Evolutionary conservation across 2,329 filamentous ascomycete species (phyloP).

Genomic region (Fusarium humuli): DNA sequence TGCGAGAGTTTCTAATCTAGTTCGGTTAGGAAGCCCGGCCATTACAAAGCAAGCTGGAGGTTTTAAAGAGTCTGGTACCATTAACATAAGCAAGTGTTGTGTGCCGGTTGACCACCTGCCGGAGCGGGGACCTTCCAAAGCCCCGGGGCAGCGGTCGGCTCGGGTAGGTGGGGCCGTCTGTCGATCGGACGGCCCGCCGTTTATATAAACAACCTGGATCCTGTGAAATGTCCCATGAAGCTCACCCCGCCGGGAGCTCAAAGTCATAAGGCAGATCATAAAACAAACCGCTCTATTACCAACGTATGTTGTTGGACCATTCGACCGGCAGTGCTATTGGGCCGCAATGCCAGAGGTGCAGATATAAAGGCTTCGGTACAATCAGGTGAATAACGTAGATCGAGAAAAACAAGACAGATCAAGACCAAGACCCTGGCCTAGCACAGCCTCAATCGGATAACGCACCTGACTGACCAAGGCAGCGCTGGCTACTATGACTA

Average conservation of each 20-base stretch:
- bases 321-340: not conserved
- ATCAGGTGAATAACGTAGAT: not conserved
- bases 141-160: conserved; percentile 7
- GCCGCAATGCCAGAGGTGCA: not conserved
- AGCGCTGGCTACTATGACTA: not conserved
- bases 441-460: not conserved
- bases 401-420: not conserved
- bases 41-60: not conserved
- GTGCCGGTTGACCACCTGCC: not conserved
- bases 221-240: not conserved
- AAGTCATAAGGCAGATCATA: not conserved
- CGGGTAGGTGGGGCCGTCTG: conserved; percentile 32
- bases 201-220: conserved; percentile 3
- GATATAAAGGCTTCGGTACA: not conserved
- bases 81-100: not conserved
- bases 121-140: not conserved
- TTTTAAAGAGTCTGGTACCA: not conserved
- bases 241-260: not conserved
- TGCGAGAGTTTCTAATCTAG: not conserved
- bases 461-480: not conserved
- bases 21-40: not conserved
- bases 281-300: too few relatives aligned
- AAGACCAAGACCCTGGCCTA: not conserved
- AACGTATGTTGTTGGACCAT: not conserved
- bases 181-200: conserved; percentile 33